Percentiles rank a stretch among this genome's conserved stretches.
These are phyloP conservation scores for Plasmodium gonderi DNA, from an alignment of 169 alveolate genomes.

Conservation along the genomic window DNA sequence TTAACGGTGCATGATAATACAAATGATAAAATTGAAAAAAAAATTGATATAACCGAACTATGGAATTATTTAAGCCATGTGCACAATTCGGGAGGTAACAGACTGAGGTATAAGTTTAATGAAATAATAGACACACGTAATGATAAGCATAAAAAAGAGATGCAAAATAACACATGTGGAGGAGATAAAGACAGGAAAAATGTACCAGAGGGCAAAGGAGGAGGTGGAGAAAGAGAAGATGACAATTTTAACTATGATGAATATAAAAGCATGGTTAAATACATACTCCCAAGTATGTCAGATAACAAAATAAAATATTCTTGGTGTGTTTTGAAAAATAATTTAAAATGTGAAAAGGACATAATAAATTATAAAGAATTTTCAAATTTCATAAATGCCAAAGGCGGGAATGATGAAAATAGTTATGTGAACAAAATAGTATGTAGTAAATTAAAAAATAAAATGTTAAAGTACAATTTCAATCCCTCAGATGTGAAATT, in stretches of 20 bases:
- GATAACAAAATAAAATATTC: constrained; percentile 45
- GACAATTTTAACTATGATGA: constrained; percentile 47
- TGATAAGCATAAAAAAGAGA: background rate
- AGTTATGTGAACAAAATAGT: constrained; percentile 47
- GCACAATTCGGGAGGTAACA: constrained; percentile 42
- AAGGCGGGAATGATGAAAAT: constrained; percentile 38
- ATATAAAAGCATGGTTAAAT: constrained; percentile 42
- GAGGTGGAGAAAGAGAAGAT: background rate
- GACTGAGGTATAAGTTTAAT: constrained; percentile 24
- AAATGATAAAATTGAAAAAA: constrained; percentile 13
- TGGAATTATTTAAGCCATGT: constrained; percentile 53
- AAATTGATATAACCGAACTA: constrained; percentile 18
- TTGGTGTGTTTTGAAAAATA: constrained; percentile 33
- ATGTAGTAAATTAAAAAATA: constrained; percentile 48
- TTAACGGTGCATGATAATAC: background rate
- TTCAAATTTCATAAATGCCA: constrained; percentile 26
- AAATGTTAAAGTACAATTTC: constrained; percentile 57
- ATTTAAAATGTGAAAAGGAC: constrained; percentile 25
- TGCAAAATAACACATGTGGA: background rate
- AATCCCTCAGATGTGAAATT: constrained; percentile 47
- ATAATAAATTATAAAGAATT: constrained; percentile 23
- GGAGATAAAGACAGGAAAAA: background rate
- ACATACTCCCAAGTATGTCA: constrained; percentile 47
- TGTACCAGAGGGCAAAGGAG: background rate
- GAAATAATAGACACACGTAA: constrained; percentile 16